These are phyloP conservation scores for Dovyalis caffra DNA, from an alignment of 345 rosid species.

Conservation along the genomic window DNA sequence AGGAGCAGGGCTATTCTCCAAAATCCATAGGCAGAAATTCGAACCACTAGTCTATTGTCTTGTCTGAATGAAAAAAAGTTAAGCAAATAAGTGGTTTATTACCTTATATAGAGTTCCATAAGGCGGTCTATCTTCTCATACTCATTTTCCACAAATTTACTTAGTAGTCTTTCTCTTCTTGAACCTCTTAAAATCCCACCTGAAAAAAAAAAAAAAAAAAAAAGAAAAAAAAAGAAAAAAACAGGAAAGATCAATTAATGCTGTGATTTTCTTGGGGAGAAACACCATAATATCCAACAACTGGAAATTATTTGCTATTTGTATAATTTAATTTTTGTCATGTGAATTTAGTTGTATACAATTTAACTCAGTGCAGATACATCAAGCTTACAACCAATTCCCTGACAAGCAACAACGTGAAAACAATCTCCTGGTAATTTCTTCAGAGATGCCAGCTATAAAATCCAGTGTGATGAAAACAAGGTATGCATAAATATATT, in stretches of 20 bases:
- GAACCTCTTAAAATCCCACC: slow-evolving; percentile 92
- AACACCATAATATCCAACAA: background rate
- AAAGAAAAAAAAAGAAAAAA: slow-evolving; percentile 13
- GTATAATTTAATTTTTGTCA: background rate
- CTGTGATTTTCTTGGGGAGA: background rate
- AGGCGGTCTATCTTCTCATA: slow-evolving; percentile 97
- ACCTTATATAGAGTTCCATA: slow-evolving; percentile 90
- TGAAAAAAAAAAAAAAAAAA: slow-evolving; percentile 28
- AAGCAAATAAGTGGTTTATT: slow-evolving; percentile 2
- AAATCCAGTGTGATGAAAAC: background rate
- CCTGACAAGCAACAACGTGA: too few relatives aligned
- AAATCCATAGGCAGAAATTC: background rate
- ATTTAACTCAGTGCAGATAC: background rate
- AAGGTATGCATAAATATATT: background rate
- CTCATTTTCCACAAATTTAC: slow-evolving; percentile 93
- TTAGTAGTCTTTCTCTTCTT: slow-evolving; percentile 81
- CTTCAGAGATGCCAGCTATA: background rate
- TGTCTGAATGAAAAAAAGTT: background rate
- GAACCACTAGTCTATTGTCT: background rate
- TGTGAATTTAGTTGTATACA: background rate
- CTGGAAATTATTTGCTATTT: background rate
- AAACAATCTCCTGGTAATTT: background rate
- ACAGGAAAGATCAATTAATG: background rate
- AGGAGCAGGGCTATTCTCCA: background rate
- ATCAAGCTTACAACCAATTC: background rate